phyloP scores from a whole-genome alignment of 2,329 filamentous ascomycete species.

The Fusarium circinatum region DNA sequence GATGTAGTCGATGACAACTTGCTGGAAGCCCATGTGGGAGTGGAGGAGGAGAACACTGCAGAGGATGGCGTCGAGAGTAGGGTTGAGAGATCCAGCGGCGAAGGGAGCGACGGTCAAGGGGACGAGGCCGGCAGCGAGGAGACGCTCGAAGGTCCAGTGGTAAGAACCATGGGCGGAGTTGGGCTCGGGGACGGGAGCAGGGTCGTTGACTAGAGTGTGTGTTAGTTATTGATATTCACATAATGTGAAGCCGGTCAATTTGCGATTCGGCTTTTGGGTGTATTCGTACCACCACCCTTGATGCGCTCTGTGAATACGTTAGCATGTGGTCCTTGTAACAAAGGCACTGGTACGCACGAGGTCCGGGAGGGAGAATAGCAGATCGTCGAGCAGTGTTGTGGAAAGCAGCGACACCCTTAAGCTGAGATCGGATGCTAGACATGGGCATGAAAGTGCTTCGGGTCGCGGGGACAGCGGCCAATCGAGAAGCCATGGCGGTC shows the following conservation, averaged over 20 bases:
- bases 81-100: constrained; percentile 90
- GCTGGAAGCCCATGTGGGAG: constrained; percentile 95
- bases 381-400: constrained; percentile 80
- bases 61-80: constrained; percentile 84
- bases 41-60: constrained; percentile 87
- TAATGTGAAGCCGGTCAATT: constrained; percentile 33
- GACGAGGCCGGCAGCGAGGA: constrained; percentile 82
- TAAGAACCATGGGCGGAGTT: constrained; percentile 90
- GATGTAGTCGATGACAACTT: constrained; percentile 91
- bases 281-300: constrained; percentile 75
- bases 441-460: constrained; percentile 49
- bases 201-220: constrained; percentile 78
- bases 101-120: constrained; percentile 92
- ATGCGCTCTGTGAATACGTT: constrained; percentile 71
- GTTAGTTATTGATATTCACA: constrained; percentile 14
- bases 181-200: constrained; percentile 76
- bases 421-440: constrained; percentile 41
- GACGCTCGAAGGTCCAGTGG: constrained; percentile 97
- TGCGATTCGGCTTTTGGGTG: constrained; percentile 10
- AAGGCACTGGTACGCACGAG: constrained; percentile 70
- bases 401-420: constrained; percentile 78
- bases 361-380: constrained; percentile 86
- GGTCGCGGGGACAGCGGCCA: constrained; percentile 52
- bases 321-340: constrained; percentile 48
- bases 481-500: constrained; percentile 55